phyloP scores from a whole-genome alignment of 768 basidiomycete genomes.

The Termitomyces sp. region DNA sequence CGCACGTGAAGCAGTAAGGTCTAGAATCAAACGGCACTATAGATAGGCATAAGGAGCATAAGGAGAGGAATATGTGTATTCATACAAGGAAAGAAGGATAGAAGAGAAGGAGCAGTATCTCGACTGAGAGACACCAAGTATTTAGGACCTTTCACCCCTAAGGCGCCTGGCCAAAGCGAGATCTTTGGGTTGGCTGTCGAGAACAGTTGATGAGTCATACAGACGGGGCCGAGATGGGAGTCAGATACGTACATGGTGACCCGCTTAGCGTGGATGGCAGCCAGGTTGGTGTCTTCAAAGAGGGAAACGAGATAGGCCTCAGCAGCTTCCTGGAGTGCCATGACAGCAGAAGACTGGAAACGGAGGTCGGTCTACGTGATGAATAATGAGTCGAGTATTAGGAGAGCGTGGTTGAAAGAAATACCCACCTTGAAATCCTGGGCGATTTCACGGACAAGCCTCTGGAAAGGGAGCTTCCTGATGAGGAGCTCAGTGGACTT shows the following conservation, averaged over 20 bases:
- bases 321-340: slow-evolving; percentile 90
- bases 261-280: slow-evolving; percentile 87
- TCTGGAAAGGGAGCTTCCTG: slow-evolving; percentile 99
- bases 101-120: background rate
- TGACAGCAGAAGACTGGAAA: slow-evolving; percentile 94
- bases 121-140: background rate
- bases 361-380: slow-evolving; percentile 71
- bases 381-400: slow-evolving; percentile 5
- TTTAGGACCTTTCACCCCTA: slow-evolving; percentile 78
- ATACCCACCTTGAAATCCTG: slow-evolving; percentile 85
- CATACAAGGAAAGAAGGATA: slow-evolving; percentile 6
- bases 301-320: slow-evolving; percentile 86
- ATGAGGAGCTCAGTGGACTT: slow-evolving; percentile 99
- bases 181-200: slow-evolving; percentile 75
- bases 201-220: slow-evolving; percentile 14
- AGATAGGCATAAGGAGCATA: slow-evolving; percentile 5
- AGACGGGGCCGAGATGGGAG: background rate
- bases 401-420: background rate
- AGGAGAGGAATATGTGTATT: background rate
- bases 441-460: slow-evolving; percentile 95
- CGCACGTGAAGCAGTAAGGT: slow-evolving; percentile 8
- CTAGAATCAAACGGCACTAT: slow-evolving; percentile 12
- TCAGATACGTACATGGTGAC: slow-evolving; percentile 49
- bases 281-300: slow-evolving; percentile 89
- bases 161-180: slow-evolving; percentile 83